phyloP scores from a whole-genome alignment of 371 early-diverging fungal species.

The Zopfochytrium polystomum region DNA sequence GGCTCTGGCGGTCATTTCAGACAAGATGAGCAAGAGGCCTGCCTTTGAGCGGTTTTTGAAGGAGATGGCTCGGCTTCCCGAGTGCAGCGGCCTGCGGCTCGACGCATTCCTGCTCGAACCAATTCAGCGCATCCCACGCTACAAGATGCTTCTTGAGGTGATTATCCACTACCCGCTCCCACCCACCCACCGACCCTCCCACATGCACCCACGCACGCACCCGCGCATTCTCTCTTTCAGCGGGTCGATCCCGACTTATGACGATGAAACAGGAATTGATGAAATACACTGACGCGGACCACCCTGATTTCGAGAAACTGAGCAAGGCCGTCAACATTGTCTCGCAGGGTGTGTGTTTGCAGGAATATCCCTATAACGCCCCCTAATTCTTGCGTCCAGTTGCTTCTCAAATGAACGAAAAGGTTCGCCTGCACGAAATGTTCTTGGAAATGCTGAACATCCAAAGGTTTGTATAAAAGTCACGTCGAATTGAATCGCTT shows the following conservation, averaged over 20 bases:
- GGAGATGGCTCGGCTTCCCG: constrained; percentile 15
- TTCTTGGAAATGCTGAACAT: constrained; percentile 62
- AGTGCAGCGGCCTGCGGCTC: constrained; percentile 47
- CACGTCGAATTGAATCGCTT: no score
- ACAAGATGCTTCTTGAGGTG: constrained; percentile 52
- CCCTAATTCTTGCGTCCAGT: constrained; percentile 33
- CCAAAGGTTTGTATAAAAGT: constrained; percentile 42
- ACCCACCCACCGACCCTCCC: no score
- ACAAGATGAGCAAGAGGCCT: constrained; percentile 17
- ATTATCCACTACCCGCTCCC: no score
- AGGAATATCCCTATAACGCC: no score
- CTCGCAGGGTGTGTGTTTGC: constrained; percentile 23
- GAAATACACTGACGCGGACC: constrained; percentile 55
- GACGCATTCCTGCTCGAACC: constrained; percentile 73
- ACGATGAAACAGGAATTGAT: no score
- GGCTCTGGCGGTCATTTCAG: constrained; percentile 49
- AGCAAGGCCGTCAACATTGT: constrained; percentile 39
- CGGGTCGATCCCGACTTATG: no score
- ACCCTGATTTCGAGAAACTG: constrained; percentile 61
- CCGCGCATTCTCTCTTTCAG: no score
- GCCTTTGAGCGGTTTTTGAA: constrained; percentile 33
- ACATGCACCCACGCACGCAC: no score
- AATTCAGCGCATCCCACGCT: constrained; percentile 77
- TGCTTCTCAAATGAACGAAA: constrained; percentile 71
- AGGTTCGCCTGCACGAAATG: constrained; percentile 71